phyloP scores from a whole-genome alignment of 306 rosid genomes.

The Abrus pulchellus region DNA sequence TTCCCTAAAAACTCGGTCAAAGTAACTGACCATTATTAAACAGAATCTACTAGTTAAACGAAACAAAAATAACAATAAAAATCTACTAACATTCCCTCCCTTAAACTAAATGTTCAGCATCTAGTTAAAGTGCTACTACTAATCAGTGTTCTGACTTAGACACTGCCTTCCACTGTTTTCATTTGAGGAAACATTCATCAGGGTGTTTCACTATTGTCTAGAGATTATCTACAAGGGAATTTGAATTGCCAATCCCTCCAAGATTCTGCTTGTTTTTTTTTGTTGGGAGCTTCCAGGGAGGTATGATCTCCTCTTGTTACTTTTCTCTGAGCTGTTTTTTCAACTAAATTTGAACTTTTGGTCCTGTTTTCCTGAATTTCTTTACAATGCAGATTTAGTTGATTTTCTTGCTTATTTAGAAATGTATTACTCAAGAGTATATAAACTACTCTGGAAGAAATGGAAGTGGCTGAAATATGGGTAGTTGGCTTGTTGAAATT shows the following conservation, averaged over 20 bases:
- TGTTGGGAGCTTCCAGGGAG: slow-evolving; percentile 14
- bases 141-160: slow-evolving; percentile 8
- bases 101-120: too few relatives aligned
- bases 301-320: slow-evolving; percentile 15
- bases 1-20: too few relatives aligned
- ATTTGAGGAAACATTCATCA: slow-evolving; percentile 40
- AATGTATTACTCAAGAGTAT: too few relatives aligned
- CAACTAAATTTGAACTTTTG: slow-evolving; percentile 11
- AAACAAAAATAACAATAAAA: too few relatives aligned
- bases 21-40: too few relatives aligned
- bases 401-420: not conserved
- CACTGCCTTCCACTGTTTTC: slow-evolving; percentile 36
- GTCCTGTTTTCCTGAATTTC: not conserved
- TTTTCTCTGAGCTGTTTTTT: not conserved
- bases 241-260: slow-evolving; percentile 9
- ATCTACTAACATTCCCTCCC: too few relatives aligned
- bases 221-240: slow-evolving; percentile 22
- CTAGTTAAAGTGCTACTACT: slow-evolving; percentile 24
- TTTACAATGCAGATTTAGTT: not conserved
- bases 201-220: slow-evolving; percentile 20
- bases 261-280: slow-evolving; percentile 22
- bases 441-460: too few relatives aligned
- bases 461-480: too few relatives aligned
- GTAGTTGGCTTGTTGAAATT: too few relatives aligned
- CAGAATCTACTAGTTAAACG: too few relatives aligned